Percentiles rank a stretch among this genome's conserved stretches.
Conservation (phyloP, 352 stramenopile genomes). For the Aphanomyces stellatus region DNA sequence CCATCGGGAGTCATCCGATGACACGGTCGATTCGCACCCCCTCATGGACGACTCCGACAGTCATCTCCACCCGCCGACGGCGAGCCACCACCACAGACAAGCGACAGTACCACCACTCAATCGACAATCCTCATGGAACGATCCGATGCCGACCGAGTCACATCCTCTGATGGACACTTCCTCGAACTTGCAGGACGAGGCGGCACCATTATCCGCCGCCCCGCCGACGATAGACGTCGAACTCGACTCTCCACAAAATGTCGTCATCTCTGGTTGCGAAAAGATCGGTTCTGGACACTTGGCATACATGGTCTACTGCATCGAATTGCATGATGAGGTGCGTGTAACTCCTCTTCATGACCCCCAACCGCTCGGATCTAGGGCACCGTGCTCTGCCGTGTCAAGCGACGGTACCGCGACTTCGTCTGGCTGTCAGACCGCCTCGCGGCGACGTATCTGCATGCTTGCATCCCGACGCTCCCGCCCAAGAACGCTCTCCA, state of each 20-base stretch:
- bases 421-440: conserved; percentile 18
- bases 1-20: too few relatives aligned
- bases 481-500: conserved; percentile 14
- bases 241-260: not conserved
- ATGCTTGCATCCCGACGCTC: conserved; percentile 7
- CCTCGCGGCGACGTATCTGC: not conserved
- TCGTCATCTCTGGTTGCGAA: conserved; percentile 2
- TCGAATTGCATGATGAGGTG: not conserved
- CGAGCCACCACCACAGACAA: not conserved
- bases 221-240: too few relatives aligned
- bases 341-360: not conserved
- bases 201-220: too few relatives aligned
- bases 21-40: too few relatives aligned
- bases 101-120: too few relatives aligned
- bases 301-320: conserved; percentile 16
- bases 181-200: too few relatives aligned
- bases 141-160: too few relatives aligned
- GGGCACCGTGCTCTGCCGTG: not conserved
- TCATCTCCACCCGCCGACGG: not conserved
- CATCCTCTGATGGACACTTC: too few relatives aligned
- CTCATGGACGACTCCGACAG: too few relatives aligned
- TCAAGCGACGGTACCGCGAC: conserved; percentile 16
- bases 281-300: conserved; percentile 3
- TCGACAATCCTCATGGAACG: too few relatives aligned
- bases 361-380: not conserved